These are phyloP conservation scores for Xanthoconium separans DNA, from an alignment of 1,284 basidiomycete species.

Conservation along the genomic window DNA sequence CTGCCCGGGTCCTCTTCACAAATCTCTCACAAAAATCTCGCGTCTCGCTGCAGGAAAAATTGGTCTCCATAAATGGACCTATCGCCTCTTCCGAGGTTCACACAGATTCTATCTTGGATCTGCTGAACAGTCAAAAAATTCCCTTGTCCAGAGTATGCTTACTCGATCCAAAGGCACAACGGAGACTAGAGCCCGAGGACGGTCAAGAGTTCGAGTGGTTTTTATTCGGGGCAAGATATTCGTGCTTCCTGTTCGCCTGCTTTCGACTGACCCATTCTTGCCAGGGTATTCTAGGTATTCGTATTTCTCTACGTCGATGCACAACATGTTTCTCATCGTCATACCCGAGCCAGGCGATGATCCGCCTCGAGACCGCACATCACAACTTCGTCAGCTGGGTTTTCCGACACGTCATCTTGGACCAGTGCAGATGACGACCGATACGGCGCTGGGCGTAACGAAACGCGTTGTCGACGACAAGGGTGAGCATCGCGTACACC, in stretches of 20 bases:
- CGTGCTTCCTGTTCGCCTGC: background rate
- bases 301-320: background rate
- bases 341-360: constrained; percentile 65
- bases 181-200: constrained; percentile 71
- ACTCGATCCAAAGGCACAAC: constrained; percentile 82
- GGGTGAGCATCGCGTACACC: constrained; percentile 39
- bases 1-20: constrained; percentile 76
- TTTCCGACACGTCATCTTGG: constrained; percentile 87
- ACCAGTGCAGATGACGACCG: constrained; percentile 95
- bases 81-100: constrained; percentile 48
- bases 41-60: constrained; percentile 50
- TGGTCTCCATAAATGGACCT: constrained; percentile 31
- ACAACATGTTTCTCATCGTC: background rate
- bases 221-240: constrained; percentile 70
- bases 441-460: constrained; percentile 93
- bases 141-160: constrained; percentile 72
- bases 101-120: constrained; percentile 60
- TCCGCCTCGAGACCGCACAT: constrained; percentile 86
- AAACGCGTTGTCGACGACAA: constrained; percentile 85
- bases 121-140: constrained; percentile 54
- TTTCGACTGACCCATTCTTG: background rate
- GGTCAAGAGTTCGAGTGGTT: constrained; percentile 81
- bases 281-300: constrained; percentile 64
- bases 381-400: constrained; percentile 81
- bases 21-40: constrained; percentile 75